Conservation (phyloP, 805 yeast genomes). For the Ogataea pilisensis region DNA sequence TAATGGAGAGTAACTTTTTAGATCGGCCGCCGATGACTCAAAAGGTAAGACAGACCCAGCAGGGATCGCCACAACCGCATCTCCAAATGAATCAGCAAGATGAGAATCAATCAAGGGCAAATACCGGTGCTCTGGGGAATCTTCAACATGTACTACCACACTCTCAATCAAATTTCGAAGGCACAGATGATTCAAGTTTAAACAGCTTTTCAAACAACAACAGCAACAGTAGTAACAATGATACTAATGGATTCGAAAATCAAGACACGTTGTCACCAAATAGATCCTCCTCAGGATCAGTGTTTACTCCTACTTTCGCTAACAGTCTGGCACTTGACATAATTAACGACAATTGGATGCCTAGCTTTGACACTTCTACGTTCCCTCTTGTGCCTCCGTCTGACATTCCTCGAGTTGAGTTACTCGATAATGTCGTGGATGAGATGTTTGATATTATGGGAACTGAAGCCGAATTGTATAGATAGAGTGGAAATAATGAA, state of each 20-base stretch:
- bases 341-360: conserved; percentile 22
- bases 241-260: neutral
- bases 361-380: conserved; percentile 17
- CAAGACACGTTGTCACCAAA: neutral
- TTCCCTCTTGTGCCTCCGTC: conserved; percentile 6
- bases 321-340: conserved; percentile 10
- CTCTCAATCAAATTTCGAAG: neutral
- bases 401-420: neutral
- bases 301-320: neutral
- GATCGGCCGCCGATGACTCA: no score
- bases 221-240: neutral
- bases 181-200: no score
- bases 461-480: conserved; percentile 8
- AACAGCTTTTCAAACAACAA: neutral
- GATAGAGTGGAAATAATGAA: no score
- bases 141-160: neutral
- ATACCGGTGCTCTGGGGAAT: no score
- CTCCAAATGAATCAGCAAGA: no score
- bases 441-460: conserved; percentile 17
- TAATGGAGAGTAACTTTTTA: no score
- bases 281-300: neutral
- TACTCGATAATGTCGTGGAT: conserved; percentile 7
- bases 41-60: no score
- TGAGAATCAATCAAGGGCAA: no score
- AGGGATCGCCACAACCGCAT: no score